Conservation (phyloP, 1,139 yeast species). For the Scheffersomyces parashehatae region DNA sequence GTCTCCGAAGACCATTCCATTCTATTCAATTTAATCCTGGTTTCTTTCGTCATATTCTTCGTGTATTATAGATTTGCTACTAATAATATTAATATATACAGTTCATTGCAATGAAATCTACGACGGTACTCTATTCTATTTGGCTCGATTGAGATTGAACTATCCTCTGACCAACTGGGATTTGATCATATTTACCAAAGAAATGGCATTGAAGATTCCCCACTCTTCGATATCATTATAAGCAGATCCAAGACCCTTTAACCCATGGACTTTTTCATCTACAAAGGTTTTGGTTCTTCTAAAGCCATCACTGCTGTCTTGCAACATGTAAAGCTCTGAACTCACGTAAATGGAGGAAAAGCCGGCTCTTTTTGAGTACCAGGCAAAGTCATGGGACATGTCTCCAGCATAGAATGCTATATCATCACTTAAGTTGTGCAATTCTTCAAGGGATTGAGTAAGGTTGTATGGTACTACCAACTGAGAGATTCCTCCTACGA, state of each 20-base stretch:
- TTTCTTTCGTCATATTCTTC: too few species aligned
- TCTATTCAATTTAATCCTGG: too few species aligned
- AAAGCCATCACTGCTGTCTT: constrained; percentile 62
- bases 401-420: constrained; percentile 81
- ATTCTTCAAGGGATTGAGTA: constrained; percentile 56
- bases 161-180: constrained; percentile 71
- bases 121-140: too few species aligned
- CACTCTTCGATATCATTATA: constrained; percentile 73
- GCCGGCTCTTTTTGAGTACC: constrained; percentile 87
- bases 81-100: too few species aligned
- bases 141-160: background rate
- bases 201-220: constrained; percentile 67
- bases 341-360: constrained; percentile 70
- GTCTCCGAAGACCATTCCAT: too few species aligned
- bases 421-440: constrained; percentile 80
- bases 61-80: too few species aligned
- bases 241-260: constrained; percentile 56
- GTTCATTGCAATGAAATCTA: too few species aligned
- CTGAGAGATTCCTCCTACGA: constrained; percentile 51
- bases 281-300: constrained; percentile 65
- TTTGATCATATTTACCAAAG: constrained; percentile 65
- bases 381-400: constrained; percentile 77
- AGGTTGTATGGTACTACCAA: constrained; percentile 58
- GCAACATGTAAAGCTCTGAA: constrained; percentile 77
- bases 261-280: constrained; percentile 55